Evolutionary conservation across 2,329 filamentous ascomycete genomes (phyloP).

Genomic region (Colletotrichum trifolii): DNA sequence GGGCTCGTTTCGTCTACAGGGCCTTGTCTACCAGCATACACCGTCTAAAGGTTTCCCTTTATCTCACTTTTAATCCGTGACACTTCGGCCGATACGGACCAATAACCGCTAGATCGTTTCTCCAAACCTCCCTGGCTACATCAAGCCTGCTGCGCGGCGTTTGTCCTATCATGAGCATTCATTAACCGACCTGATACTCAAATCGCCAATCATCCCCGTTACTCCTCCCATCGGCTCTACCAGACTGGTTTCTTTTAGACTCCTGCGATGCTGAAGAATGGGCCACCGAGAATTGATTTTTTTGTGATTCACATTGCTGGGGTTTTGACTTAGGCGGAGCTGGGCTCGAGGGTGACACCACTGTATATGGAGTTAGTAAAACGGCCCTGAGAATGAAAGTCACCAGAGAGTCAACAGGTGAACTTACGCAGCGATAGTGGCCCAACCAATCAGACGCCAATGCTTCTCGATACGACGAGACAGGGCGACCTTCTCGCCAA

Average conservation of each 20-base stretch:
- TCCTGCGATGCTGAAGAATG: constrained; percentile 35
- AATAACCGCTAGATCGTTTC: constrained; percentile 9
- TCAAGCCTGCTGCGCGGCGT: constrained; percentile 21
- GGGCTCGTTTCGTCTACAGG: constrained; percentile 25
- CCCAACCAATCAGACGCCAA: constrained; percentile 95
- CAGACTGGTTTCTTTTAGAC: constrained; percentile 34
- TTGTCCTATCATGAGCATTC: constrained; percentile 32
- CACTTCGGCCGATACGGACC: constrained; percentile 13
- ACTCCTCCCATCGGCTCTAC: constrained; percentile 23
- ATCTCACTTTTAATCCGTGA: constrained; percentile 17
- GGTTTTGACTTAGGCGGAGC: constrained; percentile 50
- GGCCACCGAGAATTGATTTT: constrained; percentile 29
- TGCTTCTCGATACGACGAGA: constrained; percentile 98
- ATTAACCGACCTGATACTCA: constrained; percentile 34
- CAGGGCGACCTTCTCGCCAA: constrained; percentile 97
- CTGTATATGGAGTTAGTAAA: constrained; percentile 48
- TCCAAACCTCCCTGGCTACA: constrained; percentile 14
- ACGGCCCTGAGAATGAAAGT: not conserved
- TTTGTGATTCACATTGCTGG: constrained; percentile 16
- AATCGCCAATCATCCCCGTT: constrained; percentile 3
- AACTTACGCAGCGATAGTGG: constrained; percentile 78
- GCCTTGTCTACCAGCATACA: constrained; percentile 36
- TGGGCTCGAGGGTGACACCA: constrained; percentile 66
- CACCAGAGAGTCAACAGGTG: not conserved
- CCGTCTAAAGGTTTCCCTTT: constrained; percentile 22